Evolutionary conservation across 1,284 basidiomycete genomes (phyloP), one percentile per base, ranked within the genome.

Genomic region (Prillingera fragicola): DNA sequence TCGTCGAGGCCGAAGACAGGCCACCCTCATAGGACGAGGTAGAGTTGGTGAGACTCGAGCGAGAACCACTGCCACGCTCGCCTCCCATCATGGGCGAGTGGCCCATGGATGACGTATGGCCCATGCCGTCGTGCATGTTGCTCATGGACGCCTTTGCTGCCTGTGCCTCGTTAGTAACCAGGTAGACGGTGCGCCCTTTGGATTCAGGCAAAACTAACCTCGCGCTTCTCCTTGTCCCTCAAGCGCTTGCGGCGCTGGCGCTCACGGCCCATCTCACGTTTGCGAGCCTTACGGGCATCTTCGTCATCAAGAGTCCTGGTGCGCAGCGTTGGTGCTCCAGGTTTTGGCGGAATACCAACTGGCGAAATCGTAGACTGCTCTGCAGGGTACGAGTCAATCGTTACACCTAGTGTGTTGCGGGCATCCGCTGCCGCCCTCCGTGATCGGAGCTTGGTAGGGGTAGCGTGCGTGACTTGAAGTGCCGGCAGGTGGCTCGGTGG

Each of bases 381-480:
- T 17, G 38, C 35, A 17, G 41, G 31, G 31, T 35, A 41, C n/a
- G 44, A 33, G 13, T 41, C 24, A 19, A 39, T 26, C n/a, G 37
- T 31, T 22, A 31, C 31, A 26, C 23, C 10, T 28, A 36, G 28
- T 14, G 37, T 15, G 37, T 29, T 24, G 22, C 27, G 31, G 33
- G 38, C 9, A 12, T n/a, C 36, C 10, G 15, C 36, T 3, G 13
- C 36, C 15, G 25, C 19, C 15, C 36, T 12, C 13, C 36, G 24
- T 3, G 48, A 43, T 25, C 52, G 44, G 19, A 44, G 52, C 45
- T 54, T 60, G 21, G 50, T 57, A 18, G 56, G 59, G 18, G 54
- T 57, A 18, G 59, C 50, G n/a, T 56, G 54, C 6, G 50, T 50
- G 17, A 62, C 49, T 10, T 60, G 58, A 1, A 59, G 24, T 24